Evolutionary conservation across 352 stramenopile genomes (phyloP).

Genomic region (Phytophthora capsici): DNA sequence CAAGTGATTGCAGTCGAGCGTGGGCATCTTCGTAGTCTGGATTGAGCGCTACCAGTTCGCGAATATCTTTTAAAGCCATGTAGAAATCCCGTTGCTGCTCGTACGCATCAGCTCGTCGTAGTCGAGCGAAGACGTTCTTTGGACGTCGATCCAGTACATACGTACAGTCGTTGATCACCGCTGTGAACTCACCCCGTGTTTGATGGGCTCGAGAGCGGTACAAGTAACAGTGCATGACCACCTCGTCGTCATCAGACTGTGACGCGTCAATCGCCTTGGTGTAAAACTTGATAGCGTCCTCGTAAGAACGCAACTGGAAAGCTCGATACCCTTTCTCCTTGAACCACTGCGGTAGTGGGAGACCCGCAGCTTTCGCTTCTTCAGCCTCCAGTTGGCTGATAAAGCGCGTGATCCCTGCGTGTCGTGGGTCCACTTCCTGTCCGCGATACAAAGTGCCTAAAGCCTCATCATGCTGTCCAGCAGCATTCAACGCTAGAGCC

Average conservation of each 20-base stretch:
- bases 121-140: constrained; percentile 58
- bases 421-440: constrained; percentile 54
- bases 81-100: constrained; percentile 67
- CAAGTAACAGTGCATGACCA: constrained; percentile 65
- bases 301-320: constrained; percentile 91
- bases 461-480: constrained; percentile 56
- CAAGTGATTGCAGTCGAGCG: constrained; percentile 44
- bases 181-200: constrained; percentile 54
- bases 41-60: constrained; percentile 58
- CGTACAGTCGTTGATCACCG: constrained; percentile 61
- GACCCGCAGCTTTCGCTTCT: constrained; percentile 42
- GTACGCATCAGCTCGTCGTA: constrained; percentile 61
- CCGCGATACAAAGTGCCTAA: constrained; percentile 59
- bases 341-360: constrained; percentile 51
- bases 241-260: constrained; percentile 51
- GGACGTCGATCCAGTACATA: constrained; percentile 56
- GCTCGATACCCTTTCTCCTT: constrained; percentile 89
- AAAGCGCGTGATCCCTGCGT: constrained; percentile 52
- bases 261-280: constrained; percentile 84
- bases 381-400: constrained; percentile 57
- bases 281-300: constrained; percentile 92
- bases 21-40: constrained; percentile 62
- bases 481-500: constrained; percentile 50
- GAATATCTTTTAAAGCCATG: constrained; percentile 63
- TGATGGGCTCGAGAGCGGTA: constrained; percentile 64